Evolutionary conservation across 192 early-diverging fungal genomes (phyloP), one percentile per base, ranked within the genome.

Genomic region (Dissophora ornata): DNA sequence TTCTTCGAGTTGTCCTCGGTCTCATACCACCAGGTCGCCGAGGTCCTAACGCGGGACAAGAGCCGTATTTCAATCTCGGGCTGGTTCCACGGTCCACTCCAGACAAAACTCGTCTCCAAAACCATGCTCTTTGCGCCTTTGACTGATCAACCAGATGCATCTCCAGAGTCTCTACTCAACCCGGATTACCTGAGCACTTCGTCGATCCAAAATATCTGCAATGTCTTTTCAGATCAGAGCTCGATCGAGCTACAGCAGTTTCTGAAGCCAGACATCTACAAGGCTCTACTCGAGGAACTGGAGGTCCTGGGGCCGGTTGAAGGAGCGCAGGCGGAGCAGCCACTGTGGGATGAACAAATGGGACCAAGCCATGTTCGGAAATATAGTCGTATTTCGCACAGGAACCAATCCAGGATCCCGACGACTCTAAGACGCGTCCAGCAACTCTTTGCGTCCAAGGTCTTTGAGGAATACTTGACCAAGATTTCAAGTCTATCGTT

Each of bases 21-120:
- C 3, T 90, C 89, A 5, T 90, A 79, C 38, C 89, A 90, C 16
- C 86, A 90, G 60, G 89, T 89, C 26, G 81, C 88, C 13, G 84
- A 86, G 50, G 84, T 86, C 2, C 26, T 58, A 22, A 67, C 75
- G 16, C 38, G 44, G 3, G 45, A 57, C 34, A 79, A 83, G 50
- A 82, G 79, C 21, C 78, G 89, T 12, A 81, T 85, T 60, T 90
- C 89, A 0, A 87, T 90, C 19, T 87, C 87, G 6, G 89, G 89
- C 2, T 90, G 89, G 89, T 85, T 90, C 77, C 86, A 90, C 56
- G 89, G 89, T 0, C 83, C 87, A 24, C 57, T 82, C 22, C 50
- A 73, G 47, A 82, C 74, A 24, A 52, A 67, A 58, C 44, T 82
- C 18, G 47, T 77, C 21, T 77, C 73, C 57, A 77, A 77, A 32